Conservation (phyloP, 768 basidiomycete genomes). For the Kwoniella heveanensis region DNA sequence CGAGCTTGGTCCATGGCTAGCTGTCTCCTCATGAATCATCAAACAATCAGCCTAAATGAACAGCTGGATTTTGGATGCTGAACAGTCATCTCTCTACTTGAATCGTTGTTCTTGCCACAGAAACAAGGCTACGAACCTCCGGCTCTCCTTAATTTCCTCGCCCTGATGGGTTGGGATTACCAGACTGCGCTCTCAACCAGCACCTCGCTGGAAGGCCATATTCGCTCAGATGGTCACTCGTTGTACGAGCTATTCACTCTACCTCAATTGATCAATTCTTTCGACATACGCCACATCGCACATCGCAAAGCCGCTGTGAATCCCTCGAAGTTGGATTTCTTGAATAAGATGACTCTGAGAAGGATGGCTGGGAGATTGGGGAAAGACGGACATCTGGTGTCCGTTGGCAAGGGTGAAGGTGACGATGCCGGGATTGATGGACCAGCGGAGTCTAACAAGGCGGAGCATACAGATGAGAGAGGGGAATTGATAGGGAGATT, state of each 20-base stretch:
- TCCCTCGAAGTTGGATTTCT: conserved; percentile 73
- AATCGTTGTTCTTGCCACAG: conserved; percentile 58
- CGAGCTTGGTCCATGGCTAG: too few species aligned
- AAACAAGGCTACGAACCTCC: conserved; percentile 84
- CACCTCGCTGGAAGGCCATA: conserved; percentile 24
- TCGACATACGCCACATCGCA: conserved; percentile 74
- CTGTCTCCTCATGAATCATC: too few species aligned
- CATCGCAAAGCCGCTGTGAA: conserved; percentile 83
- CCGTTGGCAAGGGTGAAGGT: conserved; percentile 25
- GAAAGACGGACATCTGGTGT: conserved; percentile 53
- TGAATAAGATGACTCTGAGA: conserved; percentile 85
- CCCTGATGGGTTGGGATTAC: conserved; percentile 89
- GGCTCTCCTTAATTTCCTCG: conserved; percentile 89
- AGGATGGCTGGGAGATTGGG: conserved; percentile 61
- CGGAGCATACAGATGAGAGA: conserved; percentile 47
- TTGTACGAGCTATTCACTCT: conserved; percentile 56
- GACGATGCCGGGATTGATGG: conserved; percentile 2
- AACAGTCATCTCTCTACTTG: too few species aligned
- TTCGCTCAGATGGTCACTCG: conserved; percentile 41
- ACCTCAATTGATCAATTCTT: conserved; percentile 72
- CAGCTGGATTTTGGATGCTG: background rate
- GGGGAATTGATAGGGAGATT: conserved; percentile 63
- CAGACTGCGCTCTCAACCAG: conserved; percentile 54
- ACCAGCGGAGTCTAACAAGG: background rate
- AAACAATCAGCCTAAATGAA: too few species aligned